phyloP scores from a whole-genome alignment of 257 asterid genomes.

The Nemophila menziesii region DNA sequence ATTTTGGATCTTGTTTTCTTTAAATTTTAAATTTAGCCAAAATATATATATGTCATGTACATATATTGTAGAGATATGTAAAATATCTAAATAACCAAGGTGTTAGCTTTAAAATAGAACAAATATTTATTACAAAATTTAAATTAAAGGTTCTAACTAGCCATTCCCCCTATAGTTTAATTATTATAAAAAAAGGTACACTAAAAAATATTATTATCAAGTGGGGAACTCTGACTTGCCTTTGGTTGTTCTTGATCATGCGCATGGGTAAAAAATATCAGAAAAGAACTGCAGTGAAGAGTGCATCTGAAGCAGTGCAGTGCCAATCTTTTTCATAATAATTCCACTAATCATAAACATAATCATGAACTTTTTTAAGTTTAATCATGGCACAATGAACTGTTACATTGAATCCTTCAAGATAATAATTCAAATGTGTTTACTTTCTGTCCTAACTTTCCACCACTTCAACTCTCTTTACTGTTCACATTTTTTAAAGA shows the following conservation, averaged over 20 bases:
- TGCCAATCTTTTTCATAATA: not conserved
- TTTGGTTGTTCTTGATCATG: not conserved
- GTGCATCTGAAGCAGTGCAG: not conserved
- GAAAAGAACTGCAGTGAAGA: not conserved
- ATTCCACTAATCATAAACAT: not conserved
- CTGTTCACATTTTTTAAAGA: too few species aligned
- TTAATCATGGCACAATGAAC: not conserved
- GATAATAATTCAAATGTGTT: not conserved
- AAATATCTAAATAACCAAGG: too few species aligned
- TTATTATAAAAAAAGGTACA: too few species aligned
- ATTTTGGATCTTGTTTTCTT: too few species aligned
- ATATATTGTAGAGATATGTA: too few species aligned
- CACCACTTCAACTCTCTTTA: not conserved
- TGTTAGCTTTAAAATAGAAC: too few species aligned
- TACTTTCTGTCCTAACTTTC: not conserved
- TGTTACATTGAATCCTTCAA: not conserved
- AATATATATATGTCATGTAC: too few species aligned
- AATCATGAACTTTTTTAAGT: not conserved
- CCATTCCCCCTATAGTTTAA: too few species aligned
- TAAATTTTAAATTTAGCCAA: too few species aligned
- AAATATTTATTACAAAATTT: too few species aligned
- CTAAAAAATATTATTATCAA: too few species aligned
- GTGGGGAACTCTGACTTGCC: not conserved
- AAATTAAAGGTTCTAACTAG: too few species aligned
- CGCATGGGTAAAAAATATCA: not conserved